phyloP scores from a whole-genome alignment of 108 stramenopile species.

The Fistulifera solaris region DNA sequence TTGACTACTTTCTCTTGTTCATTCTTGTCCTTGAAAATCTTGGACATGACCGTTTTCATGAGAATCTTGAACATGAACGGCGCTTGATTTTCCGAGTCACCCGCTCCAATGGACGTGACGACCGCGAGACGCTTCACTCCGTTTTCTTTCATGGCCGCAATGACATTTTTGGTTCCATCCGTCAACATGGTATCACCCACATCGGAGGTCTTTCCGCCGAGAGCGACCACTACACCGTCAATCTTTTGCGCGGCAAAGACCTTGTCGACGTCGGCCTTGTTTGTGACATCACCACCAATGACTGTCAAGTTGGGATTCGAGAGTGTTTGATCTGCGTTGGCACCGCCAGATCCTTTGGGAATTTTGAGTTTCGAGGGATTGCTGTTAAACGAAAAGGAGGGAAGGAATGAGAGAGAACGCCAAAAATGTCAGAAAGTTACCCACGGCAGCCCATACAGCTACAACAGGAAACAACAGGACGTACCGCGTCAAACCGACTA shows the following conservation, averaged over 20 bases:
- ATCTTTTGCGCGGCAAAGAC: constrained; percentile 65
- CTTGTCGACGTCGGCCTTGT: constrained; percentile 76
- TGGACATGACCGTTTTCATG: constrained; percentile 96
- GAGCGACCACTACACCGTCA: constrained; percentile 87
- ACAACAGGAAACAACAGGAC: not conserved
- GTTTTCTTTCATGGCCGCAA: constrained; percentile 88
- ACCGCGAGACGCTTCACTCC: constrained; percentile 86
- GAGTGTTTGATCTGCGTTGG: constrained; percentile 61
- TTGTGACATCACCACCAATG: constrained; percentile 82
- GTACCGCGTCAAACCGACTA: constrained; percentile 71
- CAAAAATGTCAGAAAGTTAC: too few relatives aligned
- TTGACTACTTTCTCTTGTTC: constrained; percentile 86
- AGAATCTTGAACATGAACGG: constrained; percentile 90
- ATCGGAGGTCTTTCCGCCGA: constrained; percentile 94
- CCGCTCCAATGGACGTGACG: constrained; percentile 94
- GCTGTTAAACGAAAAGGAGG: constrained; percentile 5
- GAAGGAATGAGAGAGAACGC: not conserved
- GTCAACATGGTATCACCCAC: constrained; percentile 94
- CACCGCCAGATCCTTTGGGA: constrained; percentile 75
- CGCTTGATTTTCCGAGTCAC: constrained; percentile 91
- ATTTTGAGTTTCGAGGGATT: constrained; percentile 72
- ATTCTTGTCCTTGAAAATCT: constrained; percentile 96
- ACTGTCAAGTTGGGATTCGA: constrained; percentile 60
- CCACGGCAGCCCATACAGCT: not conserved
- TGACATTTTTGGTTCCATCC: constrained; percentile 85